Conservation (phyloP, 179 eudicot genomes). For the Beta macrorhiza region DNA sequence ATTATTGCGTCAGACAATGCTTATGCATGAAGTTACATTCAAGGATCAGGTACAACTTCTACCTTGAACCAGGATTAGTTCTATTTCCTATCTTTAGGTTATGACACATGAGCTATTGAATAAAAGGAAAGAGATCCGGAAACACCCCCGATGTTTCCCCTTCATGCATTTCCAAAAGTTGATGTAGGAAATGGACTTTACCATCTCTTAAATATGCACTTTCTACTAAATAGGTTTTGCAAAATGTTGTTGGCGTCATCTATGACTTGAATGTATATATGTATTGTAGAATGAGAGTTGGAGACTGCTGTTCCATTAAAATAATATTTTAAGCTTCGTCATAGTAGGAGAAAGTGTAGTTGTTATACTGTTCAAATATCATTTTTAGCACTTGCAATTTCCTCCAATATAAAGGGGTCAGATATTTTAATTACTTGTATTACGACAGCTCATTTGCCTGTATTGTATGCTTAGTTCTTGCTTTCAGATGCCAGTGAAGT, state of each 20-base stretch:
- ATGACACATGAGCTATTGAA: no score
- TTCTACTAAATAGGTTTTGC: neutral
- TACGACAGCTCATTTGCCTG: neutral
- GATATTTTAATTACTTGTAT: neutral
- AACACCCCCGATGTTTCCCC: no score
- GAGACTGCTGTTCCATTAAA: neutral
- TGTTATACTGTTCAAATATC: no score
- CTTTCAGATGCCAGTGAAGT: neutral
- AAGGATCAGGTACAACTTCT: constrained; percentile 40
- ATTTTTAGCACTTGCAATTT: neutral
- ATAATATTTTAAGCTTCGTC: neutral
- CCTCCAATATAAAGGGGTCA: neutral
- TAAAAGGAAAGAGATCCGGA: no score
- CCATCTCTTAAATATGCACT: no score
- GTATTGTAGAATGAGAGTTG: neutral
- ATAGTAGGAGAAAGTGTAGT: neutral
- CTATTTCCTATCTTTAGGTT: no score
- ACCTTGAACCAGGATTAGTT: no score
- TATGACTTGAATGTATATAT: neutral
- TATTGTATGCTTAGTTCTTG: neutral
- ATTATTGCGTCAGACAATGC: constrained; percentile 37
- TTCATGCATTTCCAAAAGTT: no score
- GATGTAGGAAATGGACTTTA: no score
- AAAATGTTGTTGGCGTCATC: neutral
- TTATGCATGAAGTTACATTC: constrained; percentile 42